These are phyloP conservation scores for Alternaria panax DNA, from an alignment of 2,329 filamentous ascomycete species.

Conservation along the genomic window DNA sequence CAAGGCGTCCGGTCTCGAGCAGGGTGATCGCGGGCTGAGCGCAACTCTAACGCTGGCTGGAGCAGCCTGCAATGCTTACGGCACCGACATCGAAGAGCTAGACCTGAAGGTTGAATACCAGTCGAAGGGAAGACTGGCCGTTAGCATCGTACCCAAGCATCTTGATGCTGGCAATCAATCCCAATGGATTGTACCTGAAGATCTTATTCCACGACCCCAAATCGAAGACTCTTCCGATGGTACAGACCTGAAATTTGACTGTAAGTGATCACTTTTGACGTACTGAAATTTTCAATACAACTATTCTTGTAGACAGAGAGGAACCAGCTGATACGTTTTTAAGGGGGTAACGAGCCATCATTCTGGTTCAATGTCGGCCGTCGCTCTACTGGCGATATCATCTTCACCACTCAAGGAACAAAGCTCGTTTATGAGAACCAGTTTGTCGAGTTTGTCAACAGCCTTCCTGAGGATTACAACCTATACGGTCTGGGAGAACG, in stretches of 20 bases:
- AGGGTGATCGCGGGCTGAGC: slow-evolving; percentile 57
- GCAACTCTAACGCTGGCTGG: slow-evolving; percentile 63
- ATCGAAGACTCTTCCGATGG: slow-evolving; percentile 51
- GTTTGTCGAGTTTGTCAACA: slow-evolving; percentile 75
- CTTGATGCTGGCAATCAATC: slow-evolving; percentile 68
- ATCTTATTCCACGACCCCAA: slow-evolving; percentile 65
- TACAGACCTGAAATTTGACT: slow-evolving; percentile 59
- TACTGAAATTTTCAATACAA: background rate
- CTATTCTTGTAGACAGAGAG: background rate
- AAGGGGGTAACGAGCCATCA: slow-evolving; percentile 64
- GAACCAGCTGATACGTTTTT: background rate
- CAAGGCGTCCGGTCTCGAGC: slow-evolving; percentile 59
- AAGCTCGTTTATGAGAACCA: slow-evolving; percentile 77
- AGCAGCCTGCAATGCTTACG: slow-evolving; percentile 74
- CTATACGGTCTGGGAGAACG: slow-evolving; percentile 77
- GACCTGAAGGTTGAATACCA: slow-evolving; percentile 74
- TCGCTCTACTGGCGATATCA: slow-evolving; percentile 67
- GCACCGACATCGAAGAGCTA: slow-evolving; percentile 73
- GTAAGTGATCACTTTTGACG: slow-evolving; percentile 15
- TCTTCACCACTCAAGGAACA: slow-evolving; percentile 71
- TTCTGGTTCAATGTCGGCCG: slow-evolving; percentile 66
- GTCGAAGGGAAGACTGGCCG: slow-evolving; percentile 68
- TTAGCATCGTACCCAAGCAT: slow-evolving; percentile 73
- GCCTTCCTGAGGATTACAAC: slow-evolving; percentile 74
- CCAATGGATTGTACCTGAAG: slow-evolving; percentile 72